Percentiles rank a stretch among this genome's conserved stretches.
Conservation (phyloP, 106 monocot species). For the Ottelia alismoides region DNA sequence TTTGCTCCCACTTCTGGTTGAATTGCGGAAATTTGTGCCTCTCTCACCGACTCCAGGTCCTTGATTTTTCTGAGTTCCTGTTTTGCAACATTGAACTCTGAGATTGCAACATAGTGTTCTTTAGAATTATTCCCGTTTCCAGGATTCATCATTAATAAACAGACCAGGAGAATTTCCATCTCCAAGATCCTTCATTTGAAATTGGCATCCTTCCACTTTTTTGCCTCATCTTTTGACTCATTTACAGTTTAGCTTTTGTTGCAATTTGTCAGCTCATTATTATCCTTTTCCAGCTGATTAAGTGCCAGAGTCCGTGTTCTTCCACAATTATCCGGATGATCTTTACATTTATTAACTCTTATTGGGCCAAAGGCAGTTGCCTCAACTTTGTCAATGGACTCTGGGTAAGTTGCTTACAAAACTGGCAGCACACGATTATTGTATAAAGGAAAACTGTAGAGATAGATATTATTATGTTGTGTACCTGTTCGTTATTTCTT, state of each 20-base stretch:
- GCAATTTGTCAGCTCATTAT: constrained; percentile 2
- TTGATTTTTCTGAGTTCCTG: constrained; percentile 7
- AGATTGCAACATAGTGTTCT: constrained; percentile 8
- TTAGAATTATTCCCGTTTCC: constrained; percentile 32
- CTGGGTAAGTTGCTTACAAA: too few relatives aligned
- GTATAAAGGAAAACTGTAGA: too few relatives aligned
- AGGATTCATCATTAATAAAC: constrained; percentile 1
- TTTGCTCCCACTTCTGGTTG: constrained; percentile 39
- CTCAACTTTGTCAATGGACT: constrained; percentile 4
- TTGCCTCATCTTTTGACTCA: constrained; percentile 4
- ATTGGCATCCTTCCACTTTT: background rate
- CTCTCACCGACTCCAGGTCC: constrained; percentile 41
- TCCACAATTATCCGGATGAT: constrained; percentile 9
- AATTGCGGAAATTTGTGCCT: constrained; percentile 38
- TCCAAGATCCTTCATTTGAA: background rate
- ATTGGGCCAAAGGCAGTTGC: constrained; percentile 18
- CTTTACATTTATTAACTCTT: constrained; percentile 13
- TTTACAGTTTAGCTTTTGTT: constrained; percentile 5
- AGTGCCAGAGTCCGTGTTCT: constrained; percentile 8
- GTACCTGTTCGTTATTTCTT: too few relatives aligned
- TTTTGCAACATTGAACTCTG: constrained; percentile 6
- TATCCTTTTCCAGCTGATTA: constrained; percentile 11
- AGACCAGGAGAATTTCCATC: background rate
- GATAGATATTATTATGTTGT: too few relatives aligned
- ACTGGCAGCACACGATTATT: too few relatives aligned